Base-by-base conservation (phyloP, 2,329 filamentous ascomycete genomes). In the Falciphora oryzae region DNA sequence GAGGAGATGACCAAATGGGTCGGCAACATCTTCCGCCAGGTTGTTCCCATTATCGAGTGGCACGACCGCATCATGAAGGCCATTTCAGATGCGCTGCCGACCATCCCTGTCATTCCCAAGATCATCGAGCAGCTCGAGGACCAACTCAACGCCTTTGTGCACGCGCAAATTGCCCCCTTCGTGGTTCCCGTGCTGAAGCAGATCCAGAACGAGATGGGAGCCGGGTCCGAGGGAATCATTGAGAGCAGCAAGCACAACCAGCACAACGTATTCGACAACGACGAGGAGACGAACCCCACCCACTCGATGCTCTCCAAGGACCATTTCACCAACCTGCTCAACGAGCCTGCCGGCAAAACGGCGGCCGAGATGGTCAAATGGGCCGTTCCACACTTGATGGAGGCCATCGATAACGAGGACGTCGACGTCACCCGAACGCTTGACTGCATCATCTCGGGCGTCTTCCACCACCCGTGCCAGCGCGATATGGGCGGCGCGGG, bases 41-140 rank as follows among this genome's bases (percentile, higher is more conserved):
- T 97, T 69, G 93, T 94, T 80, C 93, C 94, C 0, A 90, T 92
- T 67, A 89, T 97, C 66, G 84, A 96, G 75, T 96, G 93, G 81
- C 93, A 97, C 72, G 94, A 97, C 74, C 87, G 94, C 62, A 81
- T 97, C 66, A 88, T 97, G 83, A 88, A 94, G 79, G 79, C 78
- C 63, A 93, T 97, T 71, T 85, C 86, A 61, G 81, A 89, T 70
- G 88, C 91, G 18, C 88, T 97, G 66, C 91, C 96, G 76, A 88
- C 91, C 69, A 93, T 97, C 56, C 93, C 93, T 0, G 82, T 96
- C 57, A 80, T 97, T n/a, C 91, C 91, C 63, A 90, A 96, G 70
- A 81, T 97, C 57, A 85, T 97, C 65, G 92, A 96, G 77, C 87
- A 96, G 74, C 78, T 97, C 25, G 89, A 94, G 76, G 91, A 96